Evolutionary conservation across 176 grass and related monocot genomes (phyloP).

Genomic region (Oryza glumipatula): DNA sequence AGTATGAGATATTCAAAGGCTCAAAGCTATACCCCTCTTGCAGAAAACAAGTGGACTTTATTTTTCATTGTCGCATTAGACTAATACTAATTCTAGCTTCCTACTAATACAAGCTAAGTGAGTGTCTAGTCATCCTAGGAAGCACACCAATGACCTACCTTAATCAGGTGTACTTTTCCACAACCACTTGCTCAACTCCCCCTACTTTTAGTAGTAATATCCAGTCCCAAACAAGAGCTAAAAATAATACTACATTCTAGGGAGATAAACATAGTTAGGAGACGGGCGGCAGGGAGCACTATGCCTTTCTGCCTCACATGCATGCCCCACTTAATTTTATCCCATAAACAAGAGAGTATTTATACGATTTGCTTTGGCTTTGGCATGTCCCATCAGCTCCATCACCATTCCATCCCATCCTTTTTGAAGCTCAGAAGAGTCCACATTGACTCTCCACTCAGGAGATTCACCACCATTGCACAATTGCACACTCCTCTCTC

Average conservation of each 20-base stretch:
- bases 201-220: neutral
- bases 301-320: conserved; percentile 1
- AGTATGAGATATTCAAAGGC: neutral
- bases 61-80: neutral
- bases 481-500: neutral
- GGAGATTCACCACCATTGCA: conserved; percentile 51
- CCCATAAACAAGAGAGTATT: conserved; percentile 38
- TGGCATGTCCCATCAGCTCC: conserved; percentile 37
- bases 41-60: conserved; percentile 16
- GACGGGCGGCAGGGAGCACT: conserved; percentile 34
- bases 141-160: conserved; percentile 21
- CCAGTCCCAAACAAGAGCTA: conserved; percentile 14
- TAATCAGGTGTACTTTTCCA: conserved; percentile 26
- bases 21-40: neutral
- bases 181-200: neutral
- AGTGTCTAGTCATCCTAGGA: conserved; percentile 50
- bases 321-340: conserved; percentile 27
- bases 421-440: conserved; percentile 35
- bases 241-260: neutral
- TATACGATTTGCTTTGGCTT: conserved; percentile 40
- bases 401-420: conserved; percentile 32
- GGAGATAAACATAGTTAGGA: neutral
- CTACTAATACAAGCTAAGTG: conserved; percentile 25
- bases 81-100: neutral
- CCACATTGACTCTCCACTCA: conserved; percentile 57